These are phyloP conservation scores for Hypsizygus marmoreus DNA, from an alignment of 768 basidiomycete species.

Conservation along the genomic window DNA sequence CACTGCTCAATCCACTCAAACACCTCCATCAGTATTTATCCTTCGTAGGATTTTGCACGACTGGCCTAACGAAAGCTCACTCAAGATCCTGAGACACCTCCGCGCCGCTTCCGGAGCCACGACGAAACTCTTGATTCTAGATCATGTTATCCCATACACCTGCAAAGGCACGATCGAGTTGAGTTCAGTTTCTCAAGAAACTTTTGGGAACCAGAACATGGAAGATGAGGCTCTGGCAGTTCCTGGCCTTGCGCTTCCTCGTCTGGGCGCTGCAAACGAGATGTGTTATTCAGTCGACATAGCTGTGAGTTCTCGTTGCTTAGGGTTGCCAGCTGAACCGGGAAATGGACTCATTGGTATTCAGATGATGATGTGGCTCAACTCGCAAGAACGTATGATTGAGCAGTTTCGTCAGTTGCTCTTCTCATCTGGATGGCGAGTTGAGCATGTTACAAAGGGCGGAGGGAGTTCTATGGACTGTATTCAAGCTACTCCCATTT, in stretches of 20 bases:
- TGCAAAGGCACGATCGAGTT: slow-evolving; percentile 27
- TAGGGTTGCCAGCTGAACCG: too few species aligned
- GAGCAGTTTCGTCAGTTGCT: slow-evolving; percentile 12
- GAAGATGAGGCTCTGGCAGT: slow-evolving; percentile 8
- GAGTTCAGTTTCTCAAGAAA: slow-evolving; percentile 5
- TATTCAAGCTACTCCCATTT: slow-evolving; percentile 11
- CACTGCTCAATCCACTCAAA: slow-evolving; percentile 42
- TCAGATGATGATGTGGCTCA: slow-evolving; percentile 15
- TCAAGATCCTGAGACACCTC: slow-evolving; percentile 38
- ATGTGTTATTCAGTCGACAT: neutral
- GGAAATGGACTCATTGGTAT: neutral
- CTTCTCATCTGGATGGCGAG: slow-evolving; percentile 10
- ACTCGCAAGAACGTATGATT: slow-evolving; percentile 17
- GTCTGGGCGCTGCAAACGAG: slow-evolving; percentile 8
- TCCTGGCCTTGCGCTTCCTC: slow-evolving; percentile 10
- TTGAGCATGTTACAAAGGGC: slow-evolving; percentile 7
- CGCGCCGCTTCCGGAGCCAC: slow-evolving; percentile 33
- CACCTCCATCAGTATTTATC: slow-evolving; percentile 50
- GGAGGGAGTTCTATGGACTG: slow-evolving; percentile 13
- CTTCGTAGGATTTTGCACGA: slow-evolving; percentile 64
- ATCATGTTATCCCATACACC: slow-evolving; percentile 39
- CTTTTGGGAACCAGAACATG: slow-evolving; percentile 2
- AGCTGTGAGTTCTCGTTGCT: neutral
- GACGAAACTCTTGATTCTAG: slow-evolving; percentile 44
- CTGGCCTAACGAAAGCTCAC: slow-evolving; percentile 53